Conservation (phyloP, 2,329 filamentous ascomycete species). For the Ceratocystis harringtonii region DNA sequence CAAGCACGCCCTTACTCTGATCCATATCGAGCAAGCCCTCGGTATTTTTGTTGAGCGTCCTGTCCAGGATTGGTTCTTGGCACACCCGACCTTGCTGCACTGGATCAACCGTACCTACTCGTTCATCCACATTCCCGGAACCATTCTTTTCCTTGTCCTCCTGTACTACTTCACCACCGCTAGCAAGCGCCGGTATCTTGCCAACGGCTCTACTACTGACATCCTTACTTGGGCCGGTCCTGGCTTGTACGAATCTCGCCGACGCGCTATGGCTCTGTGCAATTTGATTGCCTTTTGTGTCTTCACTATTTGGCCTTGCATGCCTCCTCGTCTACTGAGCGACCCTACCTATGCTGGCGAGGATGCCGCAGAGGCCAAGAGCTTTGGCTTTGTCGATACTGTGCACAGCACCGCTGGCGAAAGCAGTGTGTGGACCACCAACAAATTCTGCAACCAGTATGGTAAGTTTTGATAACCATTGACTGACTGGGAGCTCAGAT, state of each 20-base stretch:
- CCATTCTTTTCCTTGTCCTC: slow-evolving; percentile 49
- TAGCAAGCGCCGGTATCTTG: slow-evolving; percentile 30
- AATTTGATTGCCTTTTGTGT: slow-evolving; percentile 46
- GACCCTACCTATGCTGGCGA: slow-evolving; percentile 39
- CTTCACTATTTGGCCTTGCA: slow-evolving; percentile 49
- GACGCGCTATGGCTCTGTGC: slow-evolving; percentile 46
- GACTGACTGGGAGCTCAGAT: neutral
- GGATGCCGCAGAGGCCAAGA: slow-evolving; percentile 42
- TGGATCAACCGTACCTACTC: slow-evolving; percentile 62
- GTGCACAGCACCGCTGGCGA: slow-evolving; percentile 36
- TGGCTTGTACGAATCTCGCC: slow-evolving; percentile 38
- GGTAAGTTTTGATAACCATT: slow-evolving; percentile 29
- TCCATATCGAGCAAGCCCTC: slow-evolving; percentile 49
- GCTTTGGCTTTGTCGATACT: slow-evolving; percentile 46
- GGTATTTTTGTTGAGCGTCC: slow-evolving; percentile 50
- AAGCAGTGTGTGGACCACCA: slow-evolving; percentile 56
- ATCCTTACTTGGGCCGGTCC: slow-evolving; percentile 27
- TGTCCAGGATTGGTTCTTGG: slow-evolving; percentile 41
- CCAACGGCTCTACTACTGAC: slow-evolving; percentile 20
- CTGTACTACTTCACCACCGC: slow-evolving; percentile 58
- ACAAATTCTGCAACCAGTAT: slow-evolving; percentile 62
- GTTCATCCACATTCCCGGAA: slow-evolving; percentile 65
- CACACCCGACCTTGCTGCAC: slow-evolving; percentile 41
- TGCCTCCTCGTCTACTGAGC: slow-evolving; percentile 46
- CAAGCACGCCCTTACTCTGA: slow-evolving; percentile 51